phyloP scores from a whole-genome alignment of 768 basidiomycete species.

The Rossbeevera mucosa region DNA sequence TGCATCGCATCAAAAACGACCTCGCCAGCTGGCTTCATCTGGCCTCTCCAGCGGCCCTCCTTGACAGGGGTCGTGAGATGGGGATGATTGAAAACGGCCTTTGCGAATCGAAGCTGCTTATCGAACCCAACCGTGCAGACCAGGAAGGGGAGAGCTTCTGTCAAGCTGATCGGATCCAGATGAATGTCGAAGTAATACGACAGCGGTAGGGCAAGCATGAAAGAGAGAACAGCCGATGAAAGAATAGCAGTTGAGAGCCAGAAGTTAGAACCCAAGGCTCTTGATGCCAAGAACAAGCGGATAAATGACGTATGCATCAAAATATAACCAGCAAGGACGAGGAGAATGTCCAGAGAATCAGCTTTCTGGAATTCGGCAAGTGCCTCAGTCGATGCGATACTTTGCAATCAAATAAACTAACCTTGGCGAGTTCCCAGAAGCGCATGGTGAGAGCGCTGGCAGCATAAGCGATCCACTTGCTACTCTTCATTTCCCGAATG shows the following conservation, averaged over 20 bases:
- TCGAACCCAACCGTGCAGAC: slow-evolving; percentile 98
- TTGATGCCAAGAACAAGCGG: slow-evolving; percentile 82
- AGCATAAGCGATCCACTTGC: slow-evolving; percentile 90
- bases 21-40: slow-evolving; percentile 72
- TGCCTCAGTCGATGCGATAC: slow-evolving; percentile 5
- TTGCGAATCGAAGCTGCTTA: slow-evolving; percentile 89
- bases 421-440: slow-evolving; percentile 85
- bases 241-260: slow-evolving; percentile 72
- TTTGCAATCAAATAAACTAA: slow-evolving; percentile 27
- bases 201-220: slow-evolving; percentile 77
- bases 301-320: slow-evolving; percentile 96
- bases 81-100: slow-evolving; percentile 84
- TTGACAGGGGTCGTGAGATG: slow-evolving; percentile 42
- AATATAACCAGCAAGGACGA: slow-evolving; percentile 89
- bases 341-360: slow-evolving; percentile 91
- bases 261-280: slow-evolving; percentile 74
- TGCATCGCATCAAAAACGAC: slow-evolving; percentile 83
- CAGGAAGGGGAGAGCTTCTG: slow-evolving; percentile 94
- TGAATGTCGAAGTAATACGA: slow-evolving; percentile 76
- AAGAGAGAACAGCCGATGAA: slow-evolving; percentile 74
- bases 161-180: slow-evolving; percentile 88
- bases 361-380: slow-evolving; percentile 58
- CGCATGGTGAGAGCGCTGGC: slow-evolving; percentile 66
- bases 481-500: slow-evolving; percentile 71
- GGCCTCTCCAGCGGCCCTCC: slow-evolving; percentile 38